Base-by-base conservation (phyloP, 306 rosid species). In the Pyrus bretschneideri region DNA sequence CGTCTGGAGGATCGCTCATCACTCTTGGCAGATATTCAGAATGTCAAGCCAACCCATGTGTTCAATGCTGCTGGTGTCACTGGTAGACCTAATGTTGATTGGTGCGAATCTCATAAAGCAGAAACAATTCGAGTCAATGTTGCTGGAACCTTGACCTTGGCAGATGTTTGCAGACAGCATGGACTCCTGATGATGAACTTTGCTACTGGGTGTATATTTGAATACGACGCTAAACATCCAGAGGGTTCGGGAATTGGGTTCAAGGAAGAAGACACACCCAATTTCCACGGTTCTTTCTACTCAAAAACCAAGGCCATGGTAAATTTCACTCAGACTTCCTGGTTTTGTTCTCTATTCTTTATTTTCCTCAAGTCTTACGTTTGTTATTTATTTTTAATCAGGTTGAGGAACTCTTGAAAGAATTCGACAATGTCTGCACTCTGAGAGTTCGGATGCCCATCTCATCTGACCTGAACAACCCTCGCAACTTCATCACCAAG, bases 291-390 rank as follows among this genome's bases (percentile, higher is more conserved):
- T 77, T 93, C 96, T 62, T 93, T 86, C 90, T 93, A 93, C 80
- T 93, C 96, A 59, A 93, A 93, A 85, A 93, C 97, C 52, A 93
- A 93, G 80, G 96, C 97, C 59, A 90, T 93, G 96, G 97, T 93
- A 85, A 81, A 77, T 67, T 51, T 71, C 71, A 72, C 51, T 58
- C 49, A 31, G 72, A 33, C 78, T 62, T 19, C 21, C 25, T 65
- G 35, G n/a, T 15, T 58, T 21, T 67, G 25, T 8, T 31, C 12
- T 67, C 35, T 2, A 5, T 44, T 64, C 6, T 45, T 46, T 15
- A 10, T 69, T 55, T n/a, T 18, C 72, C 8, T 44, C 8, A 31
- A 44, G 6, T 44, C 49, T 73, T 23, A 79, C 35, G 14, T 66
- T 55, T 66, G 29, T 44, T 13, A 54, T 51, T 55, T 31, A 51